phyloP scores from a whole-genome alignment of 345 rosid genomes.

The Sonneratia alba region DNA sequence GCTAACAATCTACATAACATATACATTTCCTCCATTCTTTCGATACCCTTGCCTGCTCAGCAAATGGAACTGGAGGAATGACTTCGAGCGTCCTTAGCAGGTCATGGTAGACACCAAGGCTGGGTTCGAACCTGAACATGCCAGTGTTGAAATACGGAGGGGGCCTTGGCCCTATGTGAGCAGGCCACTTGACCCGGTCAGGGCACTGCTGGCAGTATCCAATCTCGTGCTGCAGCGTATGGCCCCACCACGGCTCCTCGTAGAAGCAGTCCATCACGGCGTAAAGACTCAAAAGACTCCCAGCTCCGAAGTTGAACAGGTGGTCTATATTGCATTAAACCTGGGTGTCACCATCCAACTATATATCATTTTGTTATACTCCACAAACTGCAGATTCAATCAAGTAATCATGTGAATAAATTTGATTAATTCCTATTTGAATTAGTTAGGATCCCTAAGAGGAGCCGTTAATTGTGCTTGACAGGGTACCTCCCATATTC shows the following conservation, averaged over 20 bases:
- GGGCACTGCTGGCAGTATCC: constrained; percentile 50
- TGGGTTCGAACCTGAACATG: constrained; percentile 34
- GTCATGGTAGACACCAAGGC: constrained; percentile 15
- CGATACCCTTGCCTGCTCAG: constrained; percentile 21
- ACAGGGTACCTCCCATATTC: constrained; percentile 27
- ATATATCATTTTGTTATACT: constrained; percentile 30
- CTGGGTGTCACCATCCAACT: constrained; percentile 33
- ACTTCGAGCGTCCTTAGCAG: constrained; percentile 20
- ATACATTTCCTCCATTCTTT: too few relatives aligned
- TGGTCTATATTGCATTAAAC: constrained; percentile 34
- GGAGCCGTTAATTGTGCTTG: too few relatives aligned
- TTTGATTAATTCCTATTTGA: too few relatives aligned
- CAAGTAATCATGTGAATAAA: not conserved
- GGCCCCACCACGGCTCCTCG: constrained; percentile 34
- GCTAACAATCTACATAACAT: too few relatives aligned
- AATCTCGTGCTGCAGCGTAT: constrained; percentile 28
- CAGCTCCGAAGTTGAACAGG: constrained; percentile 22
- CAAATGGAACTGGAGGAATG: constrained; percentile 37
- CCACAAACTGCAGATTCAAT: constrained; percentile 20
- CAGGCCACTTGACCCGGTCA: constrained; percentile 27
- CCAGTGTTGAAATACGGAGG: constrained; percentile 43
- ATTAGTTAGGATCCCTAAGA: too few relatives aligned
- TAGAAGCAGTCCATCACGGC: constrained; percentile 50
- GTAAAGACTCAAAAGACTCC: constrained; percentile 18
- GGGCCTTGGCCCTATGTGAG: constrained; percentile 24